Evolutionary conservation across 495 filamentous ascomycete species (phyloP).

Genomic region (Ascodesmis nigricans): DNA sequence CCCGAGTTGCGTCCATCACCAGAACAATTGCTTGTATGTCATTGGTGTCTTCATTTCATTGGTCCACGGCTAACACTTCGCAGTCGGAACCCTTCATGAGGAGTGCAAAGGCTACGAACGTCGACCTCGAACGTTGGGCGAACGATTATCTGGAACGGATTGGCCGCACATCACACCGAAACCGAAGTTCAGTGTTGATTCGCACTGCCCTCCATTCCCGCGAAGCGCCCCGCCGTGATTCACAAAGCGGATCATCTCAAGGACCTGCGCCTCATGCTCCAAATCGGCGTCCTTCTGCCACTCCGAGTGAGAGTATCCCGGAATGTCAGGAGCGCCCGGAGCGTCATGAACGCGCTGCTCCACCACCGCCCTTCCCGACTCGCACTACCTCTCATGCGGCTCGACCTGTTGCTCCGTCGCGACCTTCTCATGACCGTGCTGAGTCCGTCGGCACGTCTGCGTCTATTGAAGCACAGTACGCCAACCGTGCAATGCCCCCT

Average conservation of each 20-base stretch:
- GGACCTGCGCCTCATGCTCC: constrained; percentile 11
- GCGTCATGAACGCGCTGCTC: constrained; percentile 4
- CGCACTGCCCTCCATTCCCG: constrained; percentile 10
- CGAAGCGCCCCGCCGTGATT: constrained; percentile 13
- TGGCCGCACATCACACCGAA: constrained; percentile 12
- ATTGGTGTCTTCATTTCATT: too few relatives aligned
- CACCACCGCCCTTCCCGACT: constrained; percentile 5
- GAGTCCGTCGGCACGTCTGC: constrained; percentile 3
- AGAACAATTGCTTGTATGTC: constrained; percentile 39
- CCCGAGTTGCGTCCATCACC: constrained; percentile 76
- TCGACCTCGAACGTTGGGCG: constrained; percentile 21
- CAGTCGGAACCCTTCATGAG: constrained; percentile 21
- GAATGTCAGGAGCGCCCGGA: constrained; percentile 12
- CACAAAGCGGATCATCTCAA: constrained; percentile 12
- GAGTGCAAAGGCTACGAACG: constrained; percentile 20
- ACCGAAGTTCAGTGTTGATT: constrained; percentile 15
- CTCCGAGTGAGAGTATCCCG: constrained; percentile 6
- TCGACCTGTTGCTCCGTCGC: constrained; percentile 3
- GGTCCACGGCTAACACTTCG: constrained; percentile 1
- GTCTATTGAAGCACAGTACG: too few relatives aligned
- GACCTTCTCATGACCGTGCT: constrained; percentile 5
- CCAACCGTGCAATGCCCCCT: constrained; percentile 4
- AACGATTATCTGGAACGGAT: constrained; percentile 16
- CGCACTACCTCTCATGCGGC: constrained; percentile 11
- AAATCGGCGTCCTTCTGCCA: constrained; percentile 9